Evolutionary conservation across 2,329 filamentous ascomycete species (phyloP), one percentile per base, ranked within the genome.

Genomic region (Drechslera avenae): DNA sequence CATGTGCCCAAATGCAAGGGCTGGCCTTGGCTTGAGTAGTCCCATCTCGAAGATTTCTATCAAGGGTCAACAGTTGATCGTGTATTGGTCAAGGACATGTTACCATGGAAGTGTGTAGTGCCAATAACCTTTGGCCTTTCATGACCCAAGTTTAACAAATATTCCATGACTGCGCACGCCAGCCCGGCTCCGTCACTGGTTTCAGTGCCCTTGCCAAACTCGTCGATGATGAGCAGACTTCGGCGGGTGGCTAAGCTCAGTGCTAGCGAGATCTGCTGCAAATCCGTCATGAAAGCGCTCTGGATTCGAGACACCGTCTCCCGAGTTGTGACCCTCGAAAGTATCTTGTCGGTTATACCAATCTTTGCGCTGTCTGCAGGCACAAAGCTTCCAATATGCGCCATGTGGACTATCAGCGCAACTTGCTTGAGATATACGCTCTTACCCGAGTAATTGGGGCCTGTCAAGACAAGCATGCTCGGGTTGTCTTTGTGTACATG

Each of bases 381-480:
- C 1, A 99, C 90, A 68, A 90, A 97, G 69, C 91, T 79, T 43
- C 94, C 94, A 45, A 96, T 84, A 67, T 99, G 94, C 0, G 94
- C 90, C 73, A 99, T 82, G 68, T 94, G 97, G 12, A 96, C 86
- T 51, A 96, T 94, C 41, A 97, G 77, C 4, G 92, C 94, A 26
- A 90, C 84, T 71, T 99, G 93, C 72, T 96, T 99, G 68, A 97
- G 81, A 72, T 96, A 97, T 0, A 97, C 85, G 62, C 91, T 97
- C 73, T 99, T 99, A 0, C 94, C 94, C 0, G 94, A 97, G 70
- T 94, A 95, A 63, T 99, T 99, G 4, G 94, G 92, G 0, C 94
- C 94, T 0, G 94, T 97, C 63, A 99, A 74, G 5, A 97, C 77
- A 10, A 97, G 71, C 75, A 91, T 87, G 57, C 83, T 90, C 10